Percentiles rank a stretch among this genome's conserved stretches.
Conservation (phyloP, 164 flowering plant species). For the Magnolia changhungtana region DNA sequence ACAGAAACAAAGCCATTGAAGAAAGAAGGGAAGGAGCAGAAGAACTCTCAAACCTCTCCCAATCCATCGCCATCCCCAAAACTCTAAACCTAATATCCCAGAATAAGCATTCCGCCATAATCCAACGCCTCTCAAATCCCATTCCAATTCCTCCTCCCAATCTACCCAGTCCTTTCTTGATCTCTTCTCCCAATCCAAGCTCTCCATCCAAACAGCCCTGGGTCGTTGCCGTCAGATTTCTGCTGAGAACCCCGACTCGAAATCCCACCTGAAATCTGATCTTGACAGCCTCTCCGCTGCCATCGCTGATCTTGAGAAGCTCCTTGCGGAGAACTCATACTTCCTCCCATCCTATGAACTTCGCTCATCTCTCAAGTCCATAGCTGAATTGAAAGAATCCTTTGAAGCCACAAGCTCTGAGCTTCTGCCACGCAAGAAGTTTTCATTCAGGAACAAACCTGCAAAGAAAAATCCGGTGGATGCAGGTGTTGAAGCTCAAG, state of each 20-base stretch:
- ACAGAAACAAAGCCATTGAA: conserved; percentile 6
- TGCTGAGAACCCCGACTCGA: conserved; percentile 12
- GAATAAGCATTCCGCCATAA: conserved; percentile 60
- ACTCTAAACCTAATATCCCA: conserved; percentile 29
- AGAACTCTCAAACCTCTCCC: neutral
- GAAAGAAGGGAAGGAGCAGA: neutral
- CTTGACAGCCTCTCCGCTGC: conserved; percentile 42
- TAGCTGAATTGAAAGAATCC: conserved; percentile 54
- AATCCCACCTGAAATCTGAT: conserved; percentile 25
- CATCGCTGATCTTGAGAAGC: conserved; percentile 65
- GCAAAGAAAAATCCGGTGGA: conserved; percentile 23
- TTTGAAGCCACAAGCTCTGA: conserved; percentile 39
- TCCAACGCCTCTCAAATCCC: conserved; percentile 62
- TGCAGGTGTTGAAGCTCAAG: conserved; percentile 8
- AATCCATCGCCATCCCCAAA: neutral
- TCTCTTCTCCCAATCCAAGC: conserved; percentile 45
- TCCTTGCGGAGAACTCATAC: conserved; percentile 80
- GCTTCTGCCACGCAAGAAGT: conserved; percentile 72
- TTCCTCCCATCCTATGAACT: conserved; percentile 79
- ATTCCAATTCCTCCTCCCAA: conserved; percentile 29
- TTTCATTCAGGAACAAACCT: conserved; percentile 58
- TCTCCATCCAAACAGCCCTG: conserved; percentile 41
- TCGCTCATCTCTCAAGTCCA: conserved; percentile 61
- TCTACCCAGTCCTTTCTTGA: conserved; percentile 64
- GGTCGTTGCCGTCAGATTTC: conserved; percentile 23